phyloP scores from a whole-genome alignment of 345 rosid species.

The Corchorus olitorius region DNA sequence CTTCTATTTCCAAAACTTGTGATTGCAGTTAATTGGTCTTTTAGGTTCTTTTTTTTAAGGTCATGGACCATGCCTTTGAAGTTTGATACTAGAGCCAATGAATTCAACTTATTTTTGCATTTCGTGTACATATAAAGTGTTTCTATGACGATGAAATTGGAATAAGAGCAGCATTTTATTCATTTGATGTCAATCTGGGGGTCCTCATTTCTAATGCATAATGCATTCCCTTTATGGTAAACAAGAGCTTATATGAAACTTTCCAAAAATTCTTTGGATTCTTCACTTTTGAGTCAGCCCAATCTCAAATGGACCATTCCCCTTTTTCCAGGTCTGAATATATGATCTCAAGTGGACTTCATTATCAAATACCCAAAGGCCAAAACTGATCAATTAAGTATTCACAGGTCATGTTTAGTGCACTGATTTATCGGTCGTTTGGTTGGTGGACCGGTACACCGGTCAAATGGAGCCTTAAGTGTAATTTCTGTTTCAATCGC shows the following conservation, averaged over 20 bases:
- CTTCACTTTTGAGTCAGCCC: not conserved
- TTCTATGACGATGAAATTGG: not conserved
- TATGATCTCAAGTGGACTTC: not conserved
- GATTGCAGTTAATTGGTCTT: slow-evolving; percentile 24
- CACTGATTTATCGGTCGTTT: no score
- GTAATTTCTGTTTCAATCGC: no score
- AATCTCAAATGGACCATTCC: not conserved
- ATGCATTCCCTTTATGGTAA: not conserved
- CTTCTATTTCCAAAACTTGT: slow-evolving; percentile 29
- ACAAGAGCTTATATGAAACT: not conserved
- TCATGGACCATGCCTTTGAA: not conserved
- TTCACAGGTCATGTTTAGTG: no score
- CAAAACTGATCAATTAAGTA: not conserved
- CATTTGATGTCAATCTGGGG: not conserved
- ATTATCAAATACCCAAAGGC: not conserved
- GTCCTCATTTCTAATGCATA: not conserved
- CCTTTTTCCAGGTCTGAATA: not conserved
- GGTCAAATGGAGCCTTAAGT: no score
- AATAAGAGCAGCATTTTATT: not conserved
- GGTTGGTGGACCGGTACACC: no score
- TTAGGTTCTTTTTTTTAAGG: no score
- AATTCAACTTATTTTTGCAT: no score
- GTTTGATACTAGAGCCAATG: no score
- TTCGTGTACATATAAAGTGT: not conserved
- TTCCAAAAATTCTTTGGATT: not conserved